Evolutionary conservation across 257 asterid genomes (phyloP).

Genomic region (Voacanga thouarsii): DNA sequence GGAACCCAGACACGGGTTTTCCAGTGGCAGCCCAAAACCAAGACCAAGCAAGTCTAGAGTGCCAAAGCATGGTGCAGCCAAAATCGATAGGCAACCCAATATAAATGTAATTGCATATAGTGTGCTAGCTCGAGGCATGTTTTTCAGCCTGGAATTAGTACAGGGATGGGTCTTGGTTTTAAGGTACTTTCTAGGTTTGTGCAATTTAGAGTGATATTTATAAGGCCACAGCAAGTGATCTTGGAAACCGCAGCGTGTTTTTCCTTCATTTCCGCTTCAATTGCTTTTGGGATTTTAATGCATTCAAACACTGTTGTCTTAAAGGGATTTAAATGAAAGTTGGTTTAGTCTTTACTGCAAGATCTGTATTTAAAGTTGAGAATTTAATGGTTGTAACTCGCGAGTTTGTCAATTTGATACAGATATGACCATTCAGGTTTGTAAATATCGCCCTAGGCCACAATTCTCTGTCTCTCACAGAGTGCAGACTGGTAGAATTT

Average conservation of each 20-base stretch:
- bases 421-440: background rate
- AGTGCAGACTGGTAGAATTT: background rate
- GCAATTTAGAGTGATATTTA: background rate
- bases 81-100: background rate
- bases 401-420: background rate
- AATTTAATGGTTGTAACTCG: background rate
- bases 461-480: background rate
- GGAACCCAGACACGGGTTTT: conserved; percentile 23
- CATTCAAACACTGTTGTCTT: background rate
- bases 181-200: background rate
- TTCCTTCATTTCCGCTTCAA: background rate
- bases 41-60: background rate
- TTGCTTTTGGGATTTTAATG: background rate
- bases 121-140: conserved; percentile 8
- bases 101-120: background rate
- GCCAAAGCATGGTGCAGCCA: conserved; percentile 6
- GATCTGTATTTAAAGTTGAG: background rate
- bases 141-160: background rate
- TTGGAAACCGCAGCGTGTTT: background rate
- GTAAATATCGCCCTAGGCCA: background rate
- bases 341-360: background rate
- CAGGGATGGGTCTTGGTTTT: background rate
- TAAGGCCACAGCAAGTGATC: background rate
- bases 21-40: conserved; percentile 11
- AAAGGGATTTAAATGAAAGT: background rate